Evolutionary conservation across 2,329 filamentous ascomycete genomes (phyloP), one percentile per base, ranked within the genome.

Genomic region (Emericellopsis cladophorae): DNA sequence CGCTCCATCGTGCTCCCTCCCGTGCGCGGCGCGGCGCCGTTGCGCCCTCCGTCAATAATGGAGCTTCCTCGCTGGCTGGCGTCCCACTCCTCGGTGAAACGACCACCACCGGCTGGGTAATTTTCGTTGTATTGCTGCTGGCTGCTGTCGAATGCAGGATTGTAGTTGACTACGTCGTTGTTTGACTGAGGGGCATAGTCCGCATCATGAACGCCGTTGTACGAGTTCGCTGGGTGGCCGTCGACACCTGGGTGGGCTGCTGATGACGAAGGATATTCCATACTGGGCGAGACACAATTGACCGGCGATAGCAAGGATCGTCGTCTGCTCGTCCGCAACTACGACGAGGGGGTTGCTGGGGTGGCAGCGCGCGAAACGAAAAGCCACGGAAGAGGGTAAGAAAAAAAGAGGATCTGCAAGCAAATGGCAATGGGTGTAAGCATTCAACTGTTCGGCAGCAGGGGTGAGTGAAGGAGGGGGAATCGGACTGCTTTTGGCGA

Each of bases 41-140:
- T 46, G 31, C 61, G 61, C 38, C 66, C 69, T 29, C 26, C 26
- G 51, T 77, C 73, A 45, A 79, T 54, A 43, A 83, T 68, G 31
- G 79, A 83, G 50, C 74, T 75, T 37, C 78, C 80, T 46, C 79
- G 74, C 51, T 76, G 77, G 51, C 71, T 77, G 39, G 75, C 76
- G 61, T 84, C 79, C 70, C 81, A 84, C 64, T 82, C 76, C 56
- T 86, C 80, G 49, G 73, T 78, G 52, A 84, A 82, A 49, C 68
- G 74, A 45, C 76, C 68, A 45, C 76, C 68, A 26, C 35, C 39
- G 39, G 35, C 29, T 11, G 8, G 39, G 9, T 15, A 10, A 26
- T 16, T 18, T 21, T 39, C 18, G 12, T 16, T n/a, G 24, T 39
- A 16, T n/a, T 39, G 24, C 37, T 39, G 37, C 16, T 31, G 23